phyloP scores from a whole-genome alignment of 2,329 filamentous ascomycete species.

The Allantophomopsis cytisporea region DNA sequence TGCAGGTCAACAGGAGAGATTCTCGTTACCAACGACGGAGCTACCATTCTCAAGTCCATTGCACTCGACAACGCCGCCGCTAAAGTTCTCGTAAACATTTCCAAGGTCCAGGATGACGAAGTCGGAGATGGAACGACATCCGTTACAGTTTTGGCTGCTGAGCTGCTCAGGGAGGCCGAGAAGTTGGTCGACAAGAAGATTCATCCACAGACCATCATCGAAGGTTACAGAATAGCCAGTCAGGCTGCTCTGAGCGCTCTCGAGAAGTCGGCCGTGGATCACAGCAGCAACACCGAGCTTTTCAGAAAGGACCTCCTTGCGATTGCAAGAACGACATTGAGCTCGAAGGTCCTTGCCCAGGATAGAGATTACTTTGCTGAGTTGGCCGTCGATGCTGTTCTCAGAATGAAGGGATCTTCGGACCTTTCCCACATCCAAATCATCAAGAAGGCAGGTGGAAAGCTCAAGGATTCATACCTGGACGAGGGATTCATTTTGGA shows the following conservation, averaged over 20 bases:
- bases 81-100: constrained; percentile 98
- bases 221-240: constrained; percentile 96
- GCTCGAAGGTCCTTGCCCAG: constrained; percentile 92
- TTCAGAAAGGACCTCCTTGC: constrained; percentile 84
- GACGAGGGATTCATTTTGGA: constrained; percentile 98
- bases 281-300: constrained; percentile 68
- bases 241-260: constrained; percentile 74
- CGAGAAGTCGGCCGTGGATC: constrained; percentile 74
- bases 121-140: constrained; percentile 97
- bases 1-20: constrained; percentile 84
- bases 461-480: constrained; percentile 93
- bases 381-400: constrained; percentile 81
- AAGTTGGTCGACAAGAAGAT: constrained; percentile 97
- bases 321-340: constrained; percentile 89
- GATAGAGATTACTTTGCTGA: constrained; percentile 85
- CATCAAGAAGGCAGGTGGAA: constrained; percentile 98
- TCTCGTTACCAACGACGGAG: constrained; percentile 97
- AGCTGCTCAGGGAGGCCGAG: constrained; percentile 91
- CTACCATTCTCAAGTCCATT: constrained; percentile 96
- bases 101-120: constrained; percentile 97
- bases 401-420: constrained; percentile 78
- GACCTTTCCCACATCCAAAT: constrained; percentile 98
- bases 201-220: constrained; percentile 98
- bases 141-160: constrained; percentile 89
- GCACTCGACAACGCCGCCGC: constrained; percentile 96